Base-by-base conservation (phyloP, 2,329 filamentous ascomycete genomes). In the Plenodomus tracheiphilus region DNA sequence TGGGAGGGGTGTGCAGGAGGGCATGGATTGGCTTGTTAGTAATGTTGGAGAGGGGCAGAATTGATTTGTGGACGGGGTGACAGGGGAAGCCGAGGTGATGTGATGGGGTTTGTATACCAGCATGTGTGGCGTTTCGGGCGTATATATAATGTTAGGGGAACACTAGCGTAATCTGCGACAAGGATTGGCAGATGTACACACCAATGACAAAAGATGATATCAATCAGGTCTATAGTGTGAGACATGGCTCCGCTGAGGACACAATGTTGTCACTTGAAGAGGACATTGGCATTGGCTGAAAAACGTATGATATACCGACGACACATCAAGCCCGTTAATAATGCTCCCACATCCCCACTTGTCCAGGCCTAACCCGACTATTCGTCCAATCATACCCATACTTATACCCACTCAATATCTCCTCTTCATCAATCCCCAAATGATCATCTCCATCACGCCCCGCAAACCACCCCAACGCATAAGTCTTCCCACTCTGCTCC, bases 21-120 rank as follows among this genome's bases (percentile, higher is more conserved):
- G 94, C 51, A 99, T 99, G 94, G 94, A 99, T 75, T 99, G 94
- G 94, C 79, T 99, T 70, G 91, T 95, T 80, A 89, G 93, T 75
- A 75, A 55, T 34, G 47, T 53, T 19, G 45, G 32, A n/a, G 44
- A 53, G n/a, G 46, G 34, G 2, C 40, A 51, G 38, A 44, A 43
- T 17, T 51, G 39, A 36, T 37, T 18, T 4, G 45, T 20, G 21
- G 46, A 46, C n/a, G n/a, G 36, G 20, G 17, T 36, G 32, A 18
- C 45, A 51, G 19, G 41, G 45, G 17, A 46, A 39, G 11, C 9
- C 5, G 9, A 15, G 16, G 35, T 18, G 11, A 8, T 32, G 20
- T 18, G 19, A 13, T 17, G 4, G 16, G 32, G 21, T 5, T 5
- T 32, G 21, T 13, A 28, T 41, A 18, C 22, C 28, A 28, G 16